Conservation (phyloP, 1,139 yeast species). For the Yamadazyma epiphylla region DNA sequence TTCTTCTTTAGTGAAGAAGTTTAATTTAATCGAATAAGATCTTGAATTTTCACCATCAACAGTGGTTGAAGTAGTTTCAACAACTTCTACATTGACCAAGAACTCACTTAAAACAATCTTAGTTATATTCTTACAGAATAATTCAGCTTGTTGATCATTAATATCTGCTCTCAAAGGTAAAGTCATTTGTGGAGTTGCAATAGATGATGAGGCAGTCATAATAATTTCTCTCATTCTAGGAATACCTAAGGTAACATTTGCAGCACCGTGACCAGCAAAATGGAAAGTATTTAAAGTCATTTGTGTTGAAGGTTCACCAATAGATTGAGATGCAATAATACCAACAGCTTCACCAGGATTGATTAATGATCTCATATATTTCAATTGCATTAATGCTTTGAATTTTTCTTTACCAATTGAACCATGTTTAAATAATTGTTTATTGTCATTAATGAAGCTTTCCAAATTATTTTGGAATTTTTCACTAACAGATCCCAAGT, state of each 20-base stretch:
- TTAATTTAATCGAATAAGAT: constrained; percentile 68
- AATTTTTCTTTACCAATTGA: constrained; percentile 80
- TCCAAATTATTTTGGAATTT: constrained; percentile 81
- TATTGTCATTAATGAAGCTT: constrained; percentile 54
- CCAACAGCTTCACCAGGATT: constrained; percentile 99
- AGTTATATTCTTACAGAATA: constrained; percentile 89
- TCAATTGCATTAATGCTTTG: constrained; percentile 95
- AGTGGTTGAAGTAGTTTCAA: constrained; percentile 74
- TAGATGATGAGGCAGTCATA: constrained; percentile 95
- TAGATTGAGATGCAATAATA: constrained; percentile 95
- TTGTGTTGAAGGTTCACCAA: constrained; percentile 99
- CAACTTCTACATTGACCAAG: constrained; percentile 78
- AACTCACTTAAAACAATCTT: constrained; percentile 84
- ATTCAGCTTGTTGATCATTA: constrained; percentile 80
- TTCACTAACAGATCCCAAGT: constrained; percentile 91
- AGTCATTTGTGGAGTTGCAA: constrained; percentile 98
- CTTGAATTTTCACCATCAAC: constrained; percentile 56
- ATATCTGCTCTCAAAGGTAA: constrained; percentile 80
- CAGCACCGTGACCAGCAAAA: constrained; percentile 99
- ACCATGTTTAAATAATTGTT: constrained; percentile 49
- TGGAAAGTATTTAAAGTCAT: constrained; percentile 99
- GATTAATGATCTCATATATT: constrained; percentile 92
- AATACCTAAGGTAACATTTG: constrained; percentile 98
- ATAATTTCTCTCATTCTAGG: constrained; percentile 99
- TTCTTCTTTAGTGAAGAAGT: constrained; percentile 73